Percentiles rank a stretch among this genome's conserved stretches.
These are phyloP conservation scores for Xylaria sp. DNA, from an alignment of 2,329 filamentous ascomycete species.

Conservation along the genomic window DNA sequence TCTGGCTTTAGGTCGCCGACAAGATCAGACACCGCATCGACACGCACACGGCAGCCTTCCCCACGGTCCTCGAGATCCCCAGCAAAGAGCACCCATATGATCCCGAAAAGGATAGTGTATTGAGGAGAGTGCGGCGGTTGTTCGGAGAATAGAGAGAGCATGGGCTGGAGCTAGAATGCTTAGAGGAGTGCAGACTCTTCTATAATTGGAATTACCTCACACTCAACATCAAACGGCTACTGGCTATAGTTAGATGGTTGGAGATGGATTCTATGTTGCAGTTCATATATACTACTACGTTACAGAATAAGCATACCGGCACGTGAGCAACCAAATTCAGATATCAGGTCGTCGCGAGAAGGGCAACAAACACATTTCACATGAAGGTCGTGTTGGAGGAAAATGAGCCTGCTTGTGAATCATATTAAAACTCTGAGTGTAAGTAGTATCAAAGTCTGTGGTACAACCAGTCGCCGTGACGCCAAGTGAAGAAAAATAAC, in stretches of 20 bases:
- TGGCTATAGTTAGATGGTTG: background rate
- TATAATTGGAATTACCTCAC: background rate
- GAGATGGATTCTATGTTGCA: background rate
- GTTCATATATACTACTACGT: conserved; percentile 12
- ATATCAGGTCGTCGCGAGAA: conserved; percentile 1
- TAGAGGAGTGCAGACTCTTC: background rate
- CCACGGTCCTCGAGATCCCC: conserved; percentile 94
- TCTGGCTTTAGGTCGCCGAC: conserved; percentile 80
- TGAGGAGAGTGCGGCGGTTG: conserved; percentile 80
- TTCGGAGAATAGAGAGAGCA: conserved; percentile 71
- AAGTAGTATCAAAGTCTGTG: conserved; percentile 9
- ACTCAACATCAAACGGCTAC: background rate
- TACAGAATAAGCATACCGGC: background rate
- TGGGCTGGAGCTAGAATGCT: no score
- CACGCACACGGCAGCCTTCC: conserved; percentile 92
- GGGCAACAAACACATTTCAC: background rate
- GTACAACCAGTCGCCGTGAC: conserved; percentile 15
- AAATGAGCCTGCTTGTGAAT: background rate
- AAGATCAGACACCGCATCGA: conserved; percentile 92
- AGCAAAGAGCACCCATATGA: conserved; percentile 99
- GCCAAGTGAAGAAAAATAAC: conserved; percentile 13
- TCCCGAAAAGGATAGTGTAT: conserved; percentile 96
- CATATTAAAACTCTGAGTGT: conserved; percentile 14
- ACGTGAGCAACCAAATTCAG: background rate
- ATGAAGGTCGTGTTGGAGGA: background rate